Conservation (phyloP, 805 yeast genomes). For the Barnettozyma wickerhamii region DNA sequence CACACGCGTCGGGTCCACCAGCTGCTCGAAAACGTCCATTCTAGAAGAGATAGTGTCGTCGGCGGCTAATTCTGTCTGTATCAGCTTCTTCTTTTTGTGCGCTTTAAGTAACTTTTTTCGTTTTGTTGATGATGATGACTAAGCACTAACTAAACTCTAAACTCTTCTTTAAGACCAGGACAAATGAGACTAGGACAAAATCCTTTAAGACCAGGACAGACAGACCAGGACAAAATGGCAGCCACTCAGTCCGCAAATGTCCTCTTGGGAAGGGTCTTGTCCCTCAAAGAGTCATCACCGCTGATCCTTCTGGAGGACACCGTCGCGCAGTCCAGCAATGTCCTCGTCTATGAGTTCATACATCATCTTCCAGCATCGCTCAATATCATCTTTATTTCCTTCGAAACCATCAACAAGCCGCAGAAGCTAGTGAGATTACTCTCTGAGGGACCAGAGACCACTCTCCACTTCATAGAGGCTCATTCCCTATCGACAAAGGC, state of each 20-base stretch:
- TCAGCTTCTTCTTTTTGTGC: too few species aligned
- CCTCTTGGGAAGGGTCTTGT: constrained; percentile 60
- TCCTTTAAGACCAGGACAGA: too few species aligned
- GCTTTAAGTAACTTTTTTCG: too few species aligned
- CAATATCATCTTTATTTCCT: constrained; percentile 55
- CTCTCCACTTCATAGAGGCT: constrained; percentile 42
- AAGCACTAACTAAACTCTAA: too few species aligned
- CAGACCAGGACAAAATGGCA: too few species aligned
- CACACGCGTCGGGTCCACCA: constrained; percentile 72
- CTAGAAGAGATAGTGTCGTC: too few species aligned
- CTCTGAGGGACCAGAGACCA: constrained; percentile 25
- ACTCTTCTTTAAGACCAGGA: too few species aligned
- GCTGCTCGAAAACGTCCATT: constrained; percentile 80
- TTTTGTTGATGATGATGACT: too few species aligned
- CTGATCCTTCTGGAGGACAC: constrained; percentile 68
- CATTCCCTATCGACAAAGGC: constrained; percentile 19
- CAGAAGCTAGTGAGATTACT: constrained; percentile 22
- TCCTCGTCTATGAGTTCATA: constrained; percentile 55
- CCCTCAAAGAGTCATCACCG: constrained; percentile 71
- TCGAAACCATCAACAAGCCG: constrained; percentile 59
- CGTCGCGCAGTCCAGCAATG: constrained; percentile 59
- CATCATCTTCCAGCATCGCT: constrained; percentile 32
- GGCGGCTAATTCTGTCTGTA: too few species aligned
- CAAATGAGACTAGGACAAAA: too few species aligned
- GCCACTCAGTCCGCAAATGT: constrained; percentile 44